These are phyloP conservation scores for Lactarius sp. DNA, from an alignment of 768 basidiomycete species.

Conservation along the genomic window DNA sequence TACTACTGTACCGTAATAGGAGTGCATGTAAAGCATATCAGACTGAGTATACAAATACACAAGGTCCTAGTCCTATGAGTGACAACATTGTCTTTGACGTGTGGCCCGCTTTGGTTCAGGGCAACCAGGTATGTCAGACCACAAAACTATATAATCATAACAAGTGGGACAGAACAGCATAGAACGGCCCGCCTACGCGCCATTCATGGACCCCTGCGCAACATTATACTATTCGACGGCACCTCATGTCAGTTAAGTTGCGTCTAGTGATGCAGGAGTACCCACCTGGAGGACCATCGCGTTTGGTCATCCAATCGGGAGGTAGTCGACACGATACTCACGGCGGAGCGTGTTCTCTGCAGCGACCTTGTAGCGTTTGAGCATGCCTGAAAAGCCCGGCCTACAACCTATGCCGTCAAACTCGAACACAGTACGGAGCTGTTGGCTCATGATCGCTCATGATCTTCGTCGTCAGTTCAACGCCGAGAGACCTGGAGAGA, in stretches of 20 bases:
- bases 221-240: slow-evolving; percentile 5
- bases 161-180: neutral
- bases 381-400: slow-evolving; percentile 59
- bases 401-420: slow-evolving; percentile 57
- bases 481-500: slow-evolving; percentile 36
- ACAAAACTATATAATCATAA: neutral
- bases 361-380: slow-evolving; percentile 52
- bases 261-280: neutral
- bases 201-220: neutral
- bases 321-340: slow-evolving; percentile 47
- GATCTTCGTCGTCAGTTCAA: slow-evolving; percentile 51
- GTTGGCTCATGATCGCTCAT: slow-evolving; percentile 42
- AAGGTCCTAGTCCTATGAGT: no score
- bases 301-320: slow-evolving; percentile 61
- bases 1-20: no score
- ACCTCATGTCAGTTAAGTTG: neutral
- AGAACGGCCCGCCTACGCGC: neutral
- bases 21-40: no score
- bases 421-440: slow-evolving; percentile 59
- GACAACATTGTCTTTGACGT: no score
- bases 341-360: slow-evolving; percentile 44
- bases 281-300: slow-evolving; percentile 56
- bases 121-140: no score
- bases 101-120: no score
- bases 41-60: no score